Evolutionary conservation across 352 stramenopile genomes (phyloP).

Genomic region (Phytophthora capsici): DNA sequence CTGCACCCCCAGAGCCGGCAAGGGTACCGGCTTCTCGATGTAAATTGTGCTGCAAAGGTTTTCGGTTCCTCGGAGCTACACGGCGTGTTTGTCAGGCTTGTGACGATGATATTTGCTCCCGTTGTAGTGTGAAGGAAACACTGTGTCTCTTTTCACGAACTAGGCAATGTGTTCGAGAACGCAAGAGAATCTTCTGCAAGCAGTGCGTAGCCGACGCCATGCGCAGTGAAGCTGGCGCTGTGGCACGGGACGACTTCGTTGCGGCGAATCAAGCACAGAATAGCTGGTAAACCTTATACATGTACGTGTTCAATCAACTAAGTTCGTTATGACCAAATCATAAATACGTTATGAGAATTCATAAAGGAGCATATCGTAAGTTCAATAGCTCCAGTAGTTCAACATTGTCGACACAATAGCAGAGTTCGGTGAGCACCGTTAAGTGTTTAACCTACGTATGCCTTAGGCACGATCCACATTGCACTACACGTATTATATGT

Average conservation of each 20-base stretch:
- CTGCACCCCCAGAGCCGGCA: constrained; percentile 20
- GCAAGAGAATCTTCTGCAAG: constrained; percentile 43
- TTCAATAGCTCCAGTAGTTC: background rate
- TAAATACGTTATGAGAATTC: no score
- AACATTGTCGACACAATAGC: no score
- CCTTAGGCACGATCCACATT: constrained; percentile 19
- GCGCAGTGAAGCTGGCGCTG: constrained; percentile 32
- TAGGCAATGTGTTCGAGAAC: constrained; percentile 20
- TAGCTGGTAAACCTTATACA: constrained; percentile 20
- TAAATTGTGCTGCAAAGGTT: constrained; percentile 45
- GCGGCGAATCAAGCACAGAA: constrained; percentile 12
- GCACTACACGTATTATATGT: no score
- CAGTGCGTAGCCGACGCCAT: constrained; percentile 43
- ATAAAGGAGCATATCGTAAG: background rate
- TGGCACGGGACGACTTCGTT: constrained; percentile 41
- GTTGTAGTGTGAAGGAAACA: constrained; percentile 36
- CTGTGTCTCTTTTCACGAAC: constrained; percentile 34
- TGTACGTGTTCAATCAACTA: no score
- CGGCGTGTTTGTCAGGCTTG: constrained; percentile 37
- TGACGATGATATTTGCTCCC: constrained; percentile 38
- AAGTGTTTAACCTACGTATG: background rate
- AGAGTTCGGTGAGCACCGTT: background rate
- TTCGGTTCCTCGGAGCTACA: constrained; percentile 40
- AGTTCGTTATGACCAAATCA: no score
- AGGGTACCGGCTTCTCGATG: constrained; percentile 29